These are phyloP conservation scores for Aspergillus latus DNA, from an alignment of 2,329 filamentous ascomycete species.

Conservation along the genomic window DNA sequence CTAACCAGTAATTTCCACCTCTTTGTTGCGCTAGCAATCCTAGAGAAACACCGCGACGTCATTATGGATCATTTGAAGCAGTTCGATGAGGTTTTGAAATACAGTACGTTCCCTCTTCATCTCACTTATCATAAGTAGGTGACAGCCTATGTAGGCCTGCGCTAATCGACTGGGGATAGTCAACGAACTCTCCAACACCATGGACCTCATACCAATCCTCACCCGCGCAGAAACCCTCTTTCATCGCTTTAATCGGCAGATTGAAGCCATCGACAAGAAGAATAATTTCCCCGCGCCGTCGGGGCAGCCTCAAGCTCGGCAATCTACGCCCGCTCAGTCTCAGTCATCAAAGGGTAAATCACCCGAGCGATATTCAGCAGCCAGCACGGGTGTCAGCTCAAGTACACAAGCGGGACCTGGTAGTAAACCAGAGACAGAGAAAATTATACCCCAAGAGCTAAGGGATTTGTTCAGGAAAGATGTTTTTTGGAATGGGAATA, in stretches of 20 bases:
- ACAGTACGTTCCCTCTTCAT: conserved; percentile 60
- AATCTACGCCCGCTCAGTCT: not conserved
- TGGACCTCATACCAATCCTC: conserved; percentile 83
- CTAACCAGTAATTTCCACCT: conserved; percentile 87
- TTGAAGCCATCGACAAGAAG: conserved; percentile 92
- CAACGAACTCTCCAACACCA: conserved; percentile 90
- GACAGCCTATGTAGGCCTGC: no score
- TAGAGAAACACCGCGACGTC: conserved; percentile 93
- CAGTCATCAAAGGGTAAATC: conserved; percentile 35
- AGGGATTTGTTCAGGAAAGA: conserved; percentile 62
- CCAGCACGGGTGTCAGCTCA: conserved; percentile 25
- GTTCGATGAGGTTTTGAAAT: conserved; percentile 97
- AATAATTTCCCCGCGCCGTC: conserved; percentile 69
- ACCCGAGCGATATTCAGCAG: conserved; percentile 18
- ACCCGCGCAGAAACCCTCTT: conserved; percentile 87
- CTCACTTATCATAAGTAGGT: not conserved
- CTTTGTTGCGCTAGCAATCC: conserved; percentile 87
- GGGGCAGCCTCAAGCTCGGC: conserved; percentile 46
- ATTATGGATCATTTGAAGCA: conserved; percentile 93
- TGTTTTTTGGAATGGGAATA: conserved; percentile 43
- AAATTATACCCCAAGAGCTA: conserved; percentile 64
- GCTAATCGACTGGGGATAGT: conserved; percentile 53
- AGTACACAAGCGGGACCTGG: not conserved
- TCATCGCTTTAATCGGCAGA: conserved; percentile 78
- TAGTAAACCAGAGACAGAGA: conserved; percentile 34